Evolutionary conservation across 2,329 filamentous ascomycete species (phyloP).

Genomic region (Tolypocladium ovalisporum): DNA sequence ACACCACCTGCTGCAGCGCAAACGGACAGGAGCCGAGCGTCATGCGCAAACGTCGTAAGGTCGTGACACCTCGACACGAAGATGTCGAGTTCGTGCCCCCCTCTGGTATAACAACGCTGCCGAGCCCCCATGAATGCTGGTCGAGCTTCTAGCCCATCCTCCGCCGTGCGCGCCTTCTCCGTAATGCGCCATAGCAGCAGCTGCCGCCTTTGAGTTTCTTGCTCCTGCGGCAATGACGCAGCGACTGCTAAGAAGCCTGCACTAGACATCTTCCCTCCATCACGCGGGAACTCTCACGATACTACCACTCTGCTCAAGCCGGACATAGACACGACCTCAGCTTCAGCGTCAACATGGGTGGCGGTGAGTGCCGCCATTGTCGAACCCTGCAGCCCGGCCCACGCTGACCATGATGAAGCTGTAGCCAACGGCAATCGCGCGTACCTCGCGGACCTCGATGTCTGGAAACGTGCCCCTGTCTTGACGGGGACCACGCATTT

Average conservation of each 20-base stretch:
- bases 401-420: conserved; percentile 3
- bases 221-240: conserved; percentile 6
- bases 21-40: neutral
- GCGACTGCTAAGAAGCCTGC: conserved; percentile 5
- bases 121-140: neutral
- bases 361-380: conserved; percentile 4
- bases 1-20: neutral
- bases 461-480: conserved; percentile 63
- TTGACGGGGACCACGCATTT: conserved; percentile 61
- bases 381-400: neutral
- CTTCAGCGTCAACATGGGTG: conserved; percentile 2
- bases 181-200: neutral
- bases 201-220: neutral
- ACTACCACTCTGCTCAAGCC: neutral
- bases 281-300: neutral
- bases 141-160: neutral
- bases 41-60: neutral
- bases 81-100: neutral
- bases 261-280: conserved; percentile 2
- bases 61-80: neutral
- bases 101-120: neutral
- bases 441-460: conserved; percentile 47
- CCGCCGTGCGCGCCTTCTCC: neutral
- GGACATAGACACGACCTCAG: neutral
- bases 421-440: conserved; percentile 19